Evolutionary conservation across 106 monocot genomes (phyloP).

Genomic region (Dioscorea alata): DNA sequence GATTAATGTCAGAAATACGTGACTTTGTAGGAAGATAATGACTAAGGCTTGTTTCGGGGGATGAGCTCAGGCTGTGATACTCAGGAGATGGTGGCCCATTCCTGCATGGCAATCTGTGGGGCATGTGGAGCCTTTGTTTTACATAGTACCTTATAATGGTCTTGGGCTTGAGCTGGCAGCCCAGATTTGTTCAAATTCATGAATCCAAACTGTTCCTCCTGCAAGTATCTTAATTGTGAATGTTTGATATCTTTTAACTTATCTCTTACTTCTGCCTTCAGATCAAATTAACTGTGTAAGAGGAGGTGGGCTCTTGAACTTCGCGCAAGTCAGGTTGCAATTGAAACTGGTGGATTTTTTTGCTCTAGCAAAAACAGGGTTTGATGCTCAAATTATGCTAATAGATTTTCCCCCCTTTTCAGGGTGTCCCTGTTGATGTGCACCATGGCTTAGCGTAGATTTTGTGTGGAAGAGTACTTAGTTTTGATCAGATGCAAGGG

Average conservation of each 20-base stretch:
- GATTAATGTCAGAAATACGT: neutral
- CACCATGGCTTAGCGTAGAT: conserved; percentile 96
- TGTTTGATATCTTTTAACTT: no score
- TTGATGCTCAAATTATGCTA: no score
- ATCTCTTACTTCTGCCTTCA: no score
- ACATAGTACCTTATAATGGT: neutral
- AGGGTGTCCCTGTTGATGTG: conserved; percentile 96
- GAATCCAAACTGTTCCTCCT: no score
- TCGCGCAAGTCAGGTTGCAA: conserved; percentile 84
- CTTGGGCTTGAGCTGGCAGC: no score
- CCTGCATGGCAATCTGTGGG: conserved; percentile 99
- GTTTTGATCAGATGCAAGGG: conserved; percentile 99
- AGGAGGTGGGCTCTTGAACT: conserved; percentile 99
- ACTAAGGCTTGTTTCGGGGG: conserved; percentile 95
- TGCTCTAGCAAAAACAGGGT: no score
- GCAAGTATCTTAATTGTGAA: no score
- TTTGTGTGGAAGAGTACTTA: conserved; percentile 99
- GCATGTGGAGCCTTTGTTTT: conserved; percentile 62
- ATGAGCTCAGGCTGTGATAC: conserved; percentile 92
- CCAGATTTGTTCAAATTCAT: neutral
- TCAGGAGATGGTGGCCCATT: conserved; percentile 85
- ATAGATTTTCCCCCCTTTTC: conserved; percentile 6
- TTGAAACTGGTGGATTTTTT: no score
- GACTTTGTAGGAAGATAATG: conserved; percentile 84
- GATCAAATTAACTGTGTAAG: no score